These are phyloP conservation scores for Saccharomyces hybrid DNA, from an alignment of 1,139 yeast genomes.

Conservation along the genomic window DNA sequence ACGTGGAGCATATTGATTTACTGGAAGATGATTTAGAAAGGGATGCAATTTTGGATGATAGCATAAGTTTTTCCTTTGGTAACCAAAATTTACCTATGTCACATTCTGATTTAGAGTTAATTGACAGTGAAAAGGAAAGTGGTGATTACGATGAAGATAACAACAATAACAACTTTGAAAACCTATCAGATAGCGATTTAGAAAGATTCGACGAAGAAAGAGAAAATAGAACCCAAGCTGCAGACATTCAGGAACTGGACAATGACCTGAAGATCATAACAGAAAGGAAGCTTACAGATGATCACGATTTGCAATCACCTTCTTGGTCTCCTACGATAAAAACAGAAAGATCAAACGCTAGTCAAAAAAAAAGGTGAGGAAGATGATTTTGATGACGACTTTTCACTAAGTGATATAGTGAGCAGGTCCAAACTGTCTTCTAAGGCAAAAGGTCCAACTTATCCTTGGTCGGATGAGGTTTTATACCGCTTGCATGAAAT, in stretches of 20 bases:
- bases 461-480: slow-evolving; percentile 65
- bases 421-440: background rate
- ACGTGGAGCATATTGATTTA: slow-evolving; percentile 18
- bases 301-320: slow-evolving; percentile 1
- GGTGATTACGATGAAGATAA: slow-evolving; percentile 9
- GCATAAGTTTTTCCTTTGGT: slow-evolving; percentile 4
- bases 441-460: slow-evolving; percentile 12
- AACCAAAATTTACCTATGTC: slow-evolving; percentile 8
- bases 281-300: slow-evolving; percentile 23
- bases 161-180: slow-evolving; percentile 13
- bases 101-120: slow-evolving; percentile 19
- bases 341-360: slow-evolving; percentile 7
- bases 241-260: slow-evolving; percentile 25
- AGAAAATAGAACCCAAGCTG: slow-evolving; percentile 22
- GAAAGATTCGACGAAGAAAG: slow-evolving; percentile 33
- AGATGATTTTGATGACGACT: slow-evolving; percentile 20
- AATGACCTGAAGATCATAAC: slow-evolving; percentile 29
- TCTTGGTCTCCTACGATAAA: slow-evolving; percentile 10
- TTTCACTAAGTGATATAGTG: slow-evolving; percentile 8
- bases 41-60: slow-evolving; percentile 7
- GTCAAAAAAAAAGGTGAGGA: slow-evolving; percentile 3
- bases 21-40: slow-evolving; percentile 14
- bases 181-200: slow-evolving; percentile 27
- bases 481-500: slow-evolving; percentile 45
- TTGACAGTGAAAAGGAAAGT: slow-evolving; percentile 14